Base-by-base conservation (phyloP, 371 early-diverging fungal genomes). In the Mortierella polycephala region DNA sequence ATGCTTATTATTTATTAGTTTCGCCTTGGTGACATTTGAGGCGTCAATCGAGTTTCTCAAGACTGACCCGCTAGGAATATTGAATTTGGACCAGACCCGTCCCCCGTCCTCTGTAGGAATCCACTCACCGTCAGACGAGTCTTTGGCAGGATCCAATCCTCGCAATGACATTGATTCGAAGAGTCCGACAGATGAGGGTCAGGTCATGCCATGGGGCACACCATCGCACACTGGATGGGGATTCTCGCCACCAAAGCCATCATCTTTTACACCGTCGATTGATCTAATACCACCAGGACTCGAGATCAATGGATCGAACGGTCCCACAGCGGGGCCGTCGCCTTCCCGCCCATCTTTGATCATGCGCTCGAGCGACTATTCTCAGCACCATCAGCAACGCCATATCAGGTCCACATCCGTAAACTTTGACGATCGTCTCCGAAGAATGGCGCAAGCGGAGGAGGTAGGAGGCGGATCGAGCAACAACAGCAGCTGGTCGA, bases 41-140 rank as follows among this genome's bases (percentile, higher is more conserved):
- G 81, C 87, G 0, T 83, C 88, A 3, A 74, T 84, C 44, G 85
- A 87, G 58, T 89, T 86, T 56, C 67, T 89, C 21, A 88, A 86
- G 69, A 83, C 80, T 2, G 89, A 89, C 62, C 89, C 89, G 2
- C 69, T 89, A 14, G 81, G 83, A 7, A 46, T 89, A 2, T 57
- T 77, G 21, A 39, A 37, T 6, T 20, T 18, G 1, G 77, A 71
- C 0, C 67, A 59, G 5, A 52, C 45, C 49, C 20, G 42, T 10
- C 40, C 51, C n/a, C 23, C 65, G 5, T 53, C 66, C 12, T 62
- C 51, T 10, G 10, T 21, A 1, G 59, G 44, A 18, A 18, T 40
- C n/a, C 49, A 51, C n/a, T 30, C 58, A 0, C 62, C 18, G n/a
- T 53, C 70, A 9, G 40, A 64, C 23, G 55, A 65, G 14, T 42